phyloP scores from a whole-genome alignment of 2,329 filamentous ascomycete genomes.

The Trichoderma sp. region DNA sequence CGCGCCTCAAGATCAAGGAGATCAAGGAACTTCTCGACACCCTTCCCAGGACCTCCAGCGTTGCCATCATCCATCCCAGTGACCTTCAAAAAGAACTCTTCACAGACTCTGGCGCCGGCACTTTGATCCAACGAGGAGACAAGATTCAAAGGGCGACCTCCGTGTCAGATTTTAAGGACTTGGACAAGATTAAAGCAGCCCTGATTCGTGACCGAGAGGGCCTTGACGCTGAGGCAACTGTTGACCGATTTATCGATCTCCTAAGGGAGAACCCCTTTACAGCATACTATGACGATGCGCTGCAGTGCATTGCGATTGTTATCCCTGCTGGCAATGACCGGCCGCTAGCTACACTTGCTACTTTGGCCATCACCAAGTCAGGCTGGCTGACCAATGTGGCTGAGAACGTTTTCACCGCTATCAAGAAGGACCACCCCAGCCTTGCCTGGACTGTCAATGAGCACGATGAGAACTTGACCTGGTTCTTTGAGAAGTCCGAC shows the following conservation, averaged over 20 bases:
- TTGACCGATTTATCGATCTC: slow-evolving; percentile 82
- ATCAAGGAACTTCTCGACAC: slow-evolving; percentile 91
- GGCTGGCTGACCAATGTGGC: slow-evolving; percentile 94
- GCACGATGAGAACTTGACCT: slow-evolving; percentile 93
- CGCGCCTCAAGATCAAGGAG: slow-evolving; percentile 94
- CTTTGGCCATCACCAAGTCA: slow-evolving; percentile 88
- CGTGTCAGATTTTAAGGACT: slow-evolving; percentile 72
- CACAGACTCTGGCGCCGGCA: slow-evolving; percentile 92
- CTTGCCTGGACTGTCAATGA: slow-evolving; percentile 96
- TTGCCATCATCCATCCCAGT: slow-evolving; percentile 95
- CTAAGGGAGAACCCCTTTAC: slow-evolving; percentile 79
- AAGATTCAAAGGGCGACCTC: slow-evolving; percentile 76
- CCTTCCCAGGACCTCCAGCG: slow-evolving; percentile 87
- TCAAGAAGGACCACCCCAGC: slow-evolving; percentile 91
- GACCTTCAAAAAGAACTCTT: slow-evolving; percentile 96
- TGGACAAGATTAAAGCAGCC: slow-evolving; percentile 76
- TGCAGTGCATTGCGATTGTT: slow-evolving; percentile 91
- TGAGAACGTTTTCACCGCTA: slow-evolving; percentile 89
- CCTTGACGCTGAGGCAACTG: slow-evolving; percentile 77
- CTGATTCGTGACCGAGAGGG: slow-evolving; percentile 80
- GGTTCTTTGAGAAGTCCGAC: slow-evolving; percentile 98
- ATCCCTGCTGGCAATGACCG: slow-evolving; percentile 69
- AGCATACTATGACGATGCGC: slow-evolving; percentile 90
- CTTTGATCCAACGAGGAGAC: slow-evolving; percentile 86
- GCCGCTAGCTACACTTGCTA: slow-evolving; percentile 78